These are phyloP conservation scores for Asterella californica DNA, from an alignment of 225 moss, liverwort and hornwort species.

Conservation along the genomic window DNA sequence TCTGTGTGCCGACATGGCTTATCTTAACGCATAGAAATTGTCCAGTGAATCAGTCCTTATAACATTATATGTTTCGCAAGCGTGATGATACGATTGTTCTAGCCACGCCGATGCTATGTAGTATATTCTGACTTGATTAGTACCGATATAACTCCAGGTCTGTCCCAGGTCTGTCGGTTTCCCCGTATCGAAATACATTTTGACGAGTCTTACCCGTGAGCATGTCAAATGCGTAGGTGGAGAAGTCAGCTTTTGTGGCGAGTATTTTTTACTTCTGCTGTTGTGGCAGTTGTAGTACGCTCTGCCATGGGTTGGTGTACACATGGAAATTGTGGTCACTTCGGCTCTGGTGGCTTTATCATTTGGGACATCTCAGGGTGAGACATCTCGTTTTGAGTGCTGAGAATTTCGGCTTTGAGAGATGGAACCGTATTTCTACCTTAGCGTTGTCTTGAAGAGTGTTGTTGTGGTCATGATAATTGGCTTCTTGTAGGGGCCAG, in stretches of 20 bases:
- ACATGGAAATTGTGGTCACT: conserved; percentile 97
- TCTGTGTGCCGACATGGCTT: not conserved
- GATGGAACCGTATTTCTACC: not conserved
- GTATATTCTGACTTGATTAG: too few species aligned
- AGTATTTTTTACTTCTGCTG: conserved; percentile 97
- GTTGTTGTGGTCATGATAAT: not conserved
- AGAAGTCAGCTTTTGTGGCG: conserved; percentile 99
- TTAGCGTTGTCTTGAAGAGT: not conserved
- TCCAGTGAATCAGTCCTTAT: too few species aligned
- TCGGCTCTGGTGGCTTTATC: conserved; percentile 98
- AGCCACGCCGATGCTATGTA: not conserved
- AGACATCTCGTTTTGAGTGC: not conserved
- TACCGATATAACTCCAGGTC: too few species aligned
- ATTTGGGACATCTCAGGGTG: conserved; percentile 99
- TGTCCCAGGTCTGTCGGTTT: too few species aligned
- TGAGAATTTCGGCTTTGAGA: not conserved
- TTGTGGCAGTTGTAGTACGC: conserved; percentile 98
- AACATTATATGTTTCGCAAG: too few species aligned
- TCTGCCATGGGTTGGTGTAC: conserved; percentile 99
- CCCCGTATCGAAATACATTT: not conserved
- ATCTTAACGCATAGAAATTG: too few species aligned
- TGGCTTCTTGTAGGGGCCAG: conserved; percentile 67
- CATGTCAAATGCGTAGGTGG: conserved; percentile 61
- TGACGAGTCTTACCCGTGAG: conserved; percentile 8
- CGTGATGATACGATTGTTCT: not conserved